These are phyloP conservation scores for Cladophialophora carrionii DNA, from an alignment of 2,329 filamentous ascomycete species.

Conservation along the genomic window DNA sequence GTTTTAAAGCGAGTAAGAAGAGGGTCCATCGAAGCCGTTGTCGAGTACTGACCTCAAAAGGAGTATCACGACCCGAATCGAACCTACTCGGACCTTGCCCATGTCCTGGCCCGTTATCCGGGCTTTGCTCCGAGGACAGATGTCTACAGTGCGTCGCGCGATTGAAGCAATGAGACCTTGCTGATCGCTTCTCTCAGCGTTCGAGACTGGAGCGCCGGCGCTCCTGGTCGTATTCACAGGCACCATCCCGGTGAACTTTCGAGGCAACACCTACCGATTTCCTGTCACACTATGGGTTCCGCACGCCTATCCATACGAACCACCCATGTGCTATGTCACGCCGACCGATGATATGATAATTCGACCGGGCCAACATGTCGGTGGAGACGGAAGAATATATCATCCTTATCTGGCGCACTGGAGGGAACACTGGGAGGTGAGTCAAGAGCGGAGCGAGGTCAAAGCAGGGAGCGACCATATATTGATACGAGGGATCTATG, in stretches of 20 bases:
- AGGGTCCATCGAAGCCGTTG: not conserved
- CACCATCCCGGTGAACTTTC: constrained; percentile 88
- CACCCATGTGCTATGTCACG: constrained; percentile 85
- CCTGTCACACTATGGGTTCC: constrained; percentile 93
- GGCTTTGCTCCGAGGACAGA: constrained; percentile 81
- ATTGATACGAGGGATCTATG: not conserved
- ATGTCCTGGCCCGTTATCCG: constrained; percentile 76
- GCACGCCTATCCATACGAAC: constrained; percentile 81
- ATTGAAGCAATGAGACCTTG: constrained; percentile 4
- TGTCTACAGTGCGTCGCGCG: constrained; percentile 75
- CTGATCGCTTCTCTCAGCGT: constrained; percentile 60
- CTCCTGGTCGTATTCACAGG: constrained; percentile 84
- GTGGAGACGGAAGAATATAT: constrained; percentile 82
- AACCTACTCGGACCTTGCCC: constrained; percentile 88
- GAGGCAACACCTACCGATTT: constrained; percentile 86
- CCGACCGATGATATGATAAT: constrained; percentile 88
- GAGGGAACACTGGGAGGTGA: constrained; percentile 85
- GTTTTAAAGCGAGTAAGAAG: constrained; percentile 72
- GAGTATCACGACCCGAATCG: constrained; percentile 93
- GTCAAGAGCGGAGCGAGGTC: constrained; percentile 45
- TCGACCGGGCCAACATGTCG: constrained; percentile 89
- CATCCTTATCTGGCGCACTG: constrained; percentile 94
- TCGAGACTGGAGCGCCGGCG: constrained; percentile 82
- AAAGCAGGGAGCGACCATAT: not conserved
- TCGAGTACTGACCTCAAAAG: constrained; percentile 52